Evolutionary conservation across 257 asterid species (phyloP), one percentile per base, ranked within the genome.

Genomic region (Salvia rosmarinus): DNA sequence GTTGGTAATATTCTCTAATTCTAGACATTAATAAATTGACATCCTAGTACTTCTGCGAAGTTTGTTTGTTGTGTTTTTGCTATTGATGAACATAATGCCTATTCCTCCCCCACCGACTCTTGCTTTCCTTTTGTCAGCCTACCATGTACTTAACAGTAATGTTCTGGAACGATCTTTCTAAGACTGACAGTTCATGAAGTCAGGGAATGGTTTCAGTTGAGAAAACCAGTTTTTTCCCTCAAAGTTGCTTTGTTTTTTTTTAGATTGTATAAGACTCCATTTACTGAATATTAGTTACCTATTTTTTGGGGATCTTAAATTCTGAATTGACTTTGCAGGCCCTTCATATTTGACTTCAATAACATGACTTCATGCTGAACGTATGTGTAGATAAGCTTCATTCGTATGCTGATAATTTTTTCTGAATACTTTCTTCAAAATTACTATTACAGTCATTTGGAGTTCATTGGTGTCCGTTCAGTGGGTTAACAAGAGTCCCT

Each of bases 391-490:
- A 39, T n/a, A 19, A 58, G 67, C 66, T 72, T 35, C 67, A 59
- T 54, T 52, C 9, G 14, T 21, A 21, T 46, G 60, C 2, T 74
- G 58, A 25, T 21, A 19, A 61, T 19, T 19, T 65, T 30, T 77
- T 44, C 74, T 68, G 17, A 56, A 47, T 62, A 51, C 64, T 59
- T 64, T 68, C 68, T 69, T 75, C 21, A 77, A 75, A 46, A 23
- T 81, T 76, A 40, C 64, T 56, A 70, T 73, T 82, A 85, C 95
- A 91, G 96, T 85, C 97, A 68, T 82, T 89, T 89, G 97, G 97
- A 79, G 88, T 91, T 68, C 97, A 91, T 70, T 91, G 97, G 97
- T 91, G 97, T 78, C 97, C 97, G 19, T 85, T 87, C 81, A 85
- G 84, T 76, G 96, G 97, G 63, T 75, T 86, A 82, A 79, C 96